A percentile compares a stretch with the other conserved stretches of the same genome.
phyloP scores from a whole-genome alignment of 768 basidiomycete species.

The Termitomyces sp. region DNA sequence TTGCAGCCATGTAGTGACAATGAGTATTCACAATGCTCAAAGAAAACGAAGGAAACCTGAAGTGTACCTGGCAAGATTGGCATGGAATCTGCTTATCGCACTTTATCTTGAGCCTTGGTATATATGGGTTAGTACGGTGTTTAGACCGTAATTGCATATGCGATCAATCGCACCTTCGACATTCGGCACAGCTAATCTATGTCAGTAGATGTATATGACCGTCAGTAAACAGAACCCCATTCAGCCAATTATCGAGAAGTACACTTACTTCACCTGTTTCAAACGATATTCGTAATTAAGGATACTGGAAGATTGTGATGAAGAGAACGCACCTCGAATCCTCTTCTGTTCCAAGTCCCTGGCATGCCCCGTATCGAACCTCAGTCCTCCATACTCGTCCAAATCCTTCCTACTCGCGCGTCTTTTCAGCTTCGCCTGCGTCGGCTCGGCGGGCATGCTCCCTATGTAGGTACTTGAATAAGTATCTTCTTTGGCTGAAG shows the following conservation, averaged over 20 bases:
- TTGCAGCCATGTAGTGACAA: neutral
- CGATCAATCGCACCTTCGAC: slow-evolving; percentile 65
- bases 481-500: neutral
- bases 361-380: slow-evolving; percentile 50
- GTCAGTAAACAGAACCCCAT: slow-evolving; percentile 4
- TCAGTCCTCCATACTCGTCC: slow-evolving; percentile 34
- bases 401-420: slow-evolving; percentile 45
- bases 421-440: slow-evolving; percentile 48
- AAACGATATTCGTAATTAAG: neutral
- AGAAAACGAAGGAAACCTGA: slow-evolving; percentile 27
- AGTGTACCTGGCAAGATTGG: slow-evolving; percentile 65
- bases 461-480: neutral
- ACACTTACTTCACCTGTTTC: slow-evolving; percentile 26
- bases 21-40: neutral
- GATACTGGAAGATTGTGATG: slow-evolving; percentile 7
- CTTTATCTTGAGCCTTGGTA: slow-evolving; percentile 65
- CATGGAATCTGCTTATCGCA: slow-evolving; percentile 83
- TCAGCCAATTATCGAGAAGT: neutral
- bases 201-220: neutral
- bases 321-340: slow-evolving; percentile 44
- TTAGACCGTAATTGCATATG: slow-evolving; percentile 16
- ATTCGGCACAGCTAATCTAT: slow-evolving; percentile 78
- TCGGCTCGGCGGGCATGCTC: slow-evolving; percentile 54
- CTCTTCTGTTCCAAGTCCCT: slow-evolving; percentile 74
- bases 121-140: slow-evolving; percentile 8